Conservation (phyloP, 2,329 filamentous ascomycete genomes). For the Pseudopyricularia javanii region DNA sequence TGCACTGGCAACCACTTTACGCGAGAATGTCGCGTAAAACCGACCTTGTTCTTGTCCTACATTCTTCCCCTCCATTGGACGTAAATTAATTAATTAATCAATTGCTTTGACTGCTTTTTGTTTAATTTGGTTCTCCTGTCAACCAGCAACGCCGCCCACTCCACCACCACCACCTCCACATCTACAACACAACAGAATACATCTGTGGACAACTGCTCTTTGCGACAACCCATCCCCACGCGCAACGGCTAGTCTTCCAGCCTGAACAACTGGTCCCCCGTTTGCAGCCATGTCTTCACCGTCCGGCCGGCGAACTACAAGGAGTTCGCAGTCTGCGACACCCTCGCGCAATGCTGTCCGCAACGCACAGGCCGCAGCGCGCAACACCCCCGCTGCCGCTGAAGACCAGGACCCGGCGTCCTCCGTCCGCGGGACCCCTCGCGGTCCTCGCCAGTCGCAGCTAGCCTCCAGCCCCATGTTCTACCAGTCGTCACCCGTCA, state of each 20-base stretch:
- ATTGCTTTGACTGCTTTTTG: no score
- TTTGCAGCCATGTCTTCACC: constrained; percentile 47
- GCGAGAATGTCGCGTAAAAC: constrained; percentile 7
- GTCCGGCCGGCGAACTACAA: constrained; percentile 35
- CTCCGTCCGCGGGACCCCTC: constrained; percentile 25
- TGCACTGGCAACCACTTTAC: constrained; percentile 1
- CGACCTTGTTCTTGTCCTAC: constrained; percentile 3
- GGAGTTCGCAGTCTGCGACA: constrained; percentile 40
- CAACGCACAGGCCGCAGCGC: constrained; percentile 12
- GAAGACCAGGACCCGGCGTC: constrained; percentile 3
- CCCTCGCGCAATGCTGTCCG: constrained; percentile 18
- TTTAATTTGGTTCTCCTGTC: neutral
- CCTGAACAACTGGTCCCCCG: neutral
- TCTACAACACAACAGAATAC: neutral
- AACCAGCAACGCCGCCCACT: neutral
- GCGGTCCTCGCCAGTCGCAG: constrained; percentile 30
- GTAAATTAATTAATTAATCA: neutral
- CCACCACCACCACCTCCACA: neutral
- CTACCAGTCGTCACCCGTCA: constrained; percentile 43
- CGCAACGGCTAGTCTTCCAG: neutral
- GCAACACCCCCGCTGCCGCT: constrained; percentile 18
- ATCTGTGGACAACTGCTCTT: no score
- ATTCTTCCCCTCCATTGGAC: neutral
- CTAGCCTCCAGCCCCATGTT: constrained; percentile 72
- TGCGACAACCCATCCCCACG: neutral